These are phyloP conservation scores for Spergularia azorica DNA, from an alignment of 179 eudicot genomes.

Conservation along the genomic window DNA sequence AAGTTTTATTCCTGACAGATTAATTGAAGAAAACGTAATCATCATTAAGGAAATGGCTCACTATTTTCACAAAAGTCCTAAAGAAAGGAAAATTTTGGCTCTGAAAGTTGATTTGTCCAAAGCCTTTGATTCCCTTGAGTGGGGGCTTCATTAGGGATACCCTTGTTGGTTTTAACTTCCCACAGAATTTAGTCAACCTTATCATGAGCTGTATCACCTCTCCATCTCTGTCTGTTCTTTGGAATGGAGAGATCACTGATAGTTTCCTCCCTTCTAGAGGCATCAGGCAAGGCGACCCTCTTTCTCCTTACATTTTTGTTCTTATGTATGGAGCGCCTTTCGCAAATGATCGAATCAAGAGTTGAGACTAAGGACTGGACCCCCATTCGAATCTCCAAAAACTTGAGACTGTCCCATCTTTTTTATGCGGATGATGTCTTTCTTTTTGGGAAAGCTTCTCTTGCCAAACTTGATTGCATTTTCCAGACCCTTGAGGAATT, in stretches of 20 bases:
- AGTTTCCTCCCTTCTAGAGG: neutral
- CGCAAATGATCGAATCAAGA: neutral
- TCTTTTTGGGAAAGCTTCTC: neutral
- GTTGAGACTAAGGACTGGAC: neutral
- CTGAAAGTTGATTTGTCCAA: neutral
- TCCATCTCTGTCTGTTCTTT: neutral
- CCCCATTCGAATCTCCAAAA: neutral
- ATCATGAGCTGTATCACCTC: neutral
- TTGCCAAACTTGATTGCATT: neutral
- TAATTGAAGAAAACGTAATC: neutral
- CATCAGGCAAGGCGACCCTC: neutral
- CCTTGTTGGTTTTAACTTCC: neutral
- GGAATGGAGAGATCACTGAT: neutral
- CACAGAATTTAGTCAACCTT: accelerated
- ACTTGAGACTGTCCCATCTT: neutral
- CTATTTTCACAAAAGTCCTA: neutral
- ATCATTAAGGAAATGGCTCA: neutral
- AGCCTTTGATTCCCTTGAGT: neutral
- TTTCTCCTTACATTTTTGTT: neutral
- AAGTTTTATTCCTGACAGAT: neutral
- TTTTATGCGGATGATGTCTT: neutral
- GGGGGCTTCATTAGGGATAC: slow-evolving; percentile 3
- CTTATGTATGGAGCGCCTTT: neutral
- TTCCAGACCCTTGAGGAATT: neutral
- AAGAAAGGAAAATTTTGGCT: neutral